A percentile compares a stretch with the other conserved stretches of the same genome.
Evolutionary conservation across 2,329 filamentous ascomycete species (phyloP).

Genomic region (Trichoderma citrinoviride): DNA sequence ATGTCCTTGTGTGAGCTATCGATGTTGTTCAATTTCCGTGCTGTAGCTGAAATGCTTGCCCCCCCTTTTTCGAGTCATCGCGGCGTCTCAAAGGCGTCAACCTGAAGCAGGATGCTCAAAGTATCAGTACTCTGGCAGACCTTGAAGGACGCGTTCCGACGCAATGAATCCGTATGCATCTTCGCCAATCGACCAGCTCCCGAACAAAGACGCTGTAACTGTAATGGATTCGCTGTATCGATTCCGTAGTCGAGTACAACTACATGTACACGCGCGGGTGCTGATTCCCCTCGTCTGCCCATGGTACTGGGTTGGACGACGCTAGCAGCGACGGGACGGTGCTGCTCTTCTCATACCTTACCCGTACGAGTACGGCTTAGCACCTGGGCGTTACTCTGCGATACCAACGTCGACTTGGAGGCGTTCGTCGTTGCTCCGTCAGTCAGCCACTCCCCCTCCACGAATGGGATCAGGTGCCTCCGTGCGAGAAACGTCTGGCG

Average conservation of each 20-base stretch:
- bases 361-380: neutral
- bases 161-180: neutral
- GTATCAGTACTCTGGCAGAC: neutral
- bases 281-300: no score
- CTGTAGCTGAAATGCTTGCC: neutral
- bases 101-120: no score
- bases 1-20: neutral
- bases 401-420: slow-evolving; percentile 4
- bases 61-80: neutral
- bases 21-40: neutral
- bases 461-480: slow-evolving; percentile 20
- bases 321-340: neutral
- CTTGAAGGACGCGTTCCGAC: neutral
- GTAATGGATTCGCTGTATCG: no score
- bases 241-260: no score
- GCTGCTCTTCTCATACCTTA: neutral
- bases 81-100: no score
- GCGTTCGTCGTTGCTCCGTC: slow-evolving; percentile 7
- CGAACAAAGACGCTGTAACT: neutral
- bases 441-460: slow-evolving; percentile 18
- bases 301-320: neutral
- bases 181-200: neutral
- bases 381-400: neutral
- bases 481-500: slow-evolving; percentile 19
- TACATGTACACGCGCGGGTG: no score